Conservation (phyloP, 1,284 basidiomycete species). For the Wallemia hederae region DNA sequence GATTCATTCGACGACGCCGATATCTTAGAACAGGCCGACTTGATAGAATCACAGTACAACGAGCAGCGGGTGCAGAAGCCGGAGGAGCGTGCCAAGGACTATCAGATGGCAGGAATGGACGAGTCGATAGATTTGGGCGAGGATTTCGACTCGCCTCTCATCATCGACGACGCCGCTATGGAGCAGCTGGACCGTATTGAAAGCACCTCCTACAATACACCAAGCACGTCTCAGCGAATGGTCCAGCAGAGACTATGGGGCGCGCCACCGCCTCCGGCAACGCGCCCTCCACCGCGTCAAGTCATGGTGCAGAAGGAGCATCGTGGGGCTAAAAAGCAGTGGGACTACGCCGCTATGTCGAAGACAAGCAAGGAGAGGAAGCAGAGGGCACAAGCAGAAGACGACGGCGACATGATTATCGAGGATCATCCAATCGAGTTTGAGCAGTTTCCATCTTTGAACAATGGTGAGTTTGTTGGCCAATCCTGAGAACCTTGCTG, state of each 20-base stretch:
- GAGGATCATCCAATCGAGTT: slow-evolving; percentile 9
- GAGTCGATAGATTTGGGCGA: background rate
- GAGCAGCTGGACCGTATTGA: background rate
- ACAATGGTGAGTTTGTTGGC: background rate
- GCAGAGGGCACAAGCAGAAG: slow-evolving; percentile 1
- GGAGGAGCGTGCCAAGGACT: background rate
- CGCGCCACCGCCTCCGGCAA: background rate
- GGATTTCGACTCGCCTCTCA: background rate
- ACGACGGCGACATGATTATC: slow-evolving; percentile 5
- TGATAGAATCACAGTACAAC: background rate
- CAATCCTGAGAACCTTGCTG: slow-evolving; percentile 2
- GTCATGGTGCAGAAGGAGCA: background rate
- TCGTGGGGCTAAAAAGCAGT: background rate
- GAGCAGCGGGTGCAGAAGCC: background rate
- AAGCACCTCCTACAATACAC: background rate
- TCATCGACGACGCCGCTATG: background rate
- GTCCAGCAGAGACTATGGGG: background rate
- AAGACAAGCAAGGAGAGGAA: background rate
- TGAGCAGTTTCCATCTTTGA: background rate
- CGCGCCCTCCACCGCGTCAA: background rate
- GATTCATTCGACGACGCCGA: background rate
- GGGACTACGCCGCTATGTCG: background rate
- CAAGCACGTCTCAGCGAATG: background rate
- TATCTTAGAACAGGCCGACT: background rate
- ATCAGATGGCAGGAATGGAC: background rate